Percentiles rank a stretch among this genome's conserved stretches.
Conservation (phyloP, 805 yeast species). For the Soucietia sequanensis region DNA sequence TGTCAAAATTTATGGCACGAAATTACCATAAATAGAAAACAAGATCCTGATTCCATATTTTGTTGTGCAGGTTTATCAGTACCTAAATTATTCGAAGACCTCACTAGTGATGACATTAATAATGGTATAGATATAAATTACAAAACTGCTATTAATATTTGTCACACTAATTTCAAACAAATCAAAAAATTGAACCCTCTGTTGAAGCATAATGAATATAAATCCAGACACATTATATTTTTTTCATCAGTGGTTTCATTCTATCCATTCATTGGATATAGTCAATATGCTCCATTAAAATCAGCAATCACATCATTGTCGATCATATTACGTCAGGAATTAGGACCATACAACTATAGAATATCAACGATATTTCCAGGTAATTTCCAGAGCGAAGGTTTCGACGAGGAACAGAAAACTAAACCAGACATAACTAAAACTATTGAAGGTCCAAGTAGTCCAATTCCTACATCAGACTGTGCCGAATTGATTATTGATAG, state of each 20-base stretch:
- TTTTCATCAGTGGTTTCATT: constrained; percentile 76
- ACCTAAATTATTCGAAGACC: constrained; percentile 75
- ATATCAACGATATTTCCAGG: constrained; percentile 85
- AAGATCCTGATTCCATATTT: constrained; percentile 69
- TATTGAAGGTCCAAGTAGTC: constrained; percentile 81
- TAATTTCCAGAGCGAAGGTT: constrained; percentile 88
- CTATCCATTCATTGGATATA: constrained; percentile 88
- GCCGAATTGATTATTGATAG: constrained; percentile 56
- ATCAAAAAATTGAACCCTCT: constrained; percentile 15
- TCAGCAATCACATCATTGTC: constrained; percentile 77
- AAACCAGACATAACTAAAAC: constrained; percentile 80
- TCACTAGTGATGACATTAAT: constrained; percentile 55
- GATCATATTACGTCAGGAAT: constrained; percentile 79
- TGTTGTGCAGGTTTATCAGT: constrained; percentile 87
- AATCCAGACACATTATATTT: constrained; percentile 57
- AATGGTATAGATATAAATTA: constrained; percentile 70
- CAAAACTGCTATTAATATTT: constrained; percentile 64
- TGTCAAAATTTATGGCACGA: constrained; percentile 46
- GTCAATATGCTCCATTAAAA: constrained; percentile 87
- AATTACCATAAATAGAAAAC: constrained; percentile 15
- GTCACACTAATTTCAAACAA: constrained; percentile 61
- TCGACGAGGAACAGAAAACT: constrained; percentile 69
- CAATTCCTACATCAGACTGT: constrained; percentile 67
- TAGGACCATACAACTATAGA: constrained; percentile 60
- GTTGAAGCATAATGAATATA: constrained; percentile 8